Evolutionary conservation across 257 asterid genomes (phyloP), one percentile per base, ranked within the genome.

Genomic region (Cordia subcordata): DNA sequence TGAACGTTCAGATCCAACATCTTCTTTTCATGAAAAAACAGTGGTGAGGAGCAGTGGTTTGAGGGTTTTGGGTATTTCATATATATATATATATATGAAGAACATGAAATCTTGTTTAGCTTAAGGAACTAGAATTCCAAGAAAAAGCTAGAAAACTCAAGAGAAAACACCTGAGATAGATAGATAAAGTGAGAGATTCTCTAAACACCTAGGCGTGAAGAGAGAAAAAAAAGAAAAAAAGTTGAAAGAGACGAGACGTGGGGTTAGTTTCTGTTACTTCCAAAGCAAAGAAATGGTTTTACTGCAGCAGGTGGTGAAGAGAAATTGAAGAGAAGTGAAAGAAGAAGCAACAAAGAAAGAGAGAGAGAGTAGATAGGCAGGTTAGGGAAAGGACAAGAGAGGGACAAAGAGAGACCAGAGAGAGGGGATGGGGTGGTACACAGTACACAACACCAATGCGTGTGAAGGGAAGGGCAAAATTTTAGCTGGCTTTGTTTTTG

Each of bases 201-300:
- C 47, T n/a, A n/a, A 42, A 42, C 47, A 42, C 47, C 15, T 42
- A 11, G 47, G 47, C 3, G 12, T n/a, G n/a, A n/a, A n/a, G n/a
- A n/a, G n/a, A n/a, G n/a, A n/a, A n/a, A n/a, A n/a, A n/a, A n/a
- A n/a, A n/a, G 2, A 50, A n/a, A 39, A 17, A 60, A 59, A 60
- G 55, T 44, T 44, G 73, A 68, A 52, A 67, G 18, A 8, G 62
- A 59, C 62, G 1, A 15, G 22, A 42, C 57, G 4, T 27, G 35
- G 6, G 33, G 16, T n/a, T 9, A 44, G 27, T 59, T 66, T 50
- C 51, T 60, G 66, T 68, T 68, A 57, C 50, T n/a, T n/a, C n/a
- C n/a, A n/a, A n/a, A n/a, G n/a, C 35, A 27, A 38, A 61, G 21
- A 54, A 60, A 11, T 53, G 57, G 42, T 54, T n/a, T n/a, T n/a